Evolutionary conservation across 139 green algal species (phyloP), one percentile per base, ranked within the genome.

Genomic region (Chlamydomonas eustigma): DNA sequence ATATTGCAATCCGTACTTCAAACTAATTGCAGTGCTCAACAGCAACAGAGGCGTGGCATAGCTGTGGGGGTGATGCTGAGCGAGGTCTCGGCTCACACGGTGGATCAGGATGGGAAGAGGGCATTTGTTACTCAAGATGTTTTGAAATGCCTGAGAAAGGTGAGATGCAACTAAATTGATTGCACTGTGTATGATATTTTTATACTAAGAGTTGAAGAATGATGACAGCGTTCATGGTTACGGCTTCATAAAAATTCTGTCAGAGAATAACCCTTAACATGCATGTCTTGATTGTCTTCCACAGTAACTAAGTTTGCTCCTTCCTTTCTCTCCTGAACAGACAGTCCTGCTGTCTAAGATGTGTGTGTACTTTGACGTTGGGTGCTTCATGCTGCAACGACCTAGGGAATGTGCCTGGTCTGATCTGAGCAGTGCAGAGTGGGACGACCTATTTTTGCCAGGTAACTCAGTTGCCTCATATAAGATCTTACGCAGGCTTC

Each of bases 101-200:
- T 97, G 3, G 91, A 98, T 72, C 91, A 93, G 39, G 68, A 75
- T 38, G 91, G 92, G 2, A 64, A 83, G 37, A 73, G 90, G 37
- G 84, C 90, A 0, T 98, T 98, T 78, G 87, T 97, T 1, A 91
- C 86, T 1, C 74, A 79, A 18, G 84, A 90, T 64, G 85, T 90
- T 2, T 75, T 97, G 39, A 77, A 90, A 3, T 81, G 91, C 68
- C 84, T 98, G 64, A 78, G 94, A 44, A 98, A 98, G 87, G 90
- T 91, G 52, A 1, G 75, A 6, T 37, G 65, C n/a, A 38, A 6
- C n/a, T n/a, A n/a, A 8, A n/a, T 33, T 12, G n/a, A 37, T 69
- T 18, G 6, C 8, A 33, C 22, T 33, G 22, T 30, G 22, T n/a
- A 12, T 69, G 5, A 5, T 69, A n/a, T 69, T 18, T 69, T 5